A percentile compares a stretch with the other conserved stretches of the same genome.
These are phyloP conservation scores for Candida suzukii DNA, from an alignment of 805 yeast genomes.

Conservation along the genomic window DNA sequence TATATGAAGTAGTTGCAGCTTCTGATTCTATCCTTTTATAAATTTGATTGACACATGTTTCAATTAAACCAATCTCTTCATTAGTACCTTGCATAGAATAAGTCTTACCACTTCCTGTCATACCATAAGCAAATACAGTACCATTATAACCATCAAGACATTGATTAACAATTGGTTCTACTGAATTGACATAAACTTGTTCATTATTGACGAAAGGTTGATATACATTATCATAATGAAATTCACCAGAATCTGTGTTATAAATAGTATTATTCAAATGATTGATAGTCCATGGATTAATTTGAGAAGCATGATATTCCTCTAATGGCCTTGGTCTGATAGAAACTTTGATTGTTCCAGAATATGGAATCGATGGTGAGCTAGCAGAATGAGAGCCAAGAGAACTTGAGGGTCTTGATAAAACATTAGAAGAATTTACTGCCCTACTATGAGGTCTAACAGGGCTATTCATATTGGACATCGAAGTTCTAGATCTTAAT, in stretches of 20 bases:
- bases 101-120: constrained; percentile 93
- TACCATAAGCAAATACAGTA: constrained; percentile 89
- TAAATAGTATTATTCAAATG: constrained; percentile 30
- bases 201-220: constrained; percentile 45
- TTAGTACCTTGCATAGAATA: constrained; percentile 74
- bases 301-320: constrained; percentile 4
- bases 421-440: constrained; percentile 3
- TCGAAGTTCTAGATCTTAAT: constrained; percentile 14
- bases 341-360: constrained; percentile 70
- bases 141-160: constrained; percentile 75
- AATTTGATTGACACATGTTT: constrained; percentile 54
- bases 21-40: constrained; percentile 38
- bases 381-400: constrained; percentile 6
- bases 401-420: constrained; percentile 15
- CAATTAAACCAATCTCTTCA: constrained; percentile 63
- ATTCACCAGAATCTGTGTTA: constrained; percentile 54
- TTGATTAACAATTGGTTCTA: constrained; percentile 43
- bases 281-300: constrained; percentile 40
- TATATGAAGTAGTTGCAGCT: constrained; percentile 26
- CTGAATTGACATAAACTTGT: constrained; percentile 54
- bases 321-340: constrained; percentile 67
- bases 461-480: constrained; percentile 14
- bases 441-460: constrained; percentile 3
- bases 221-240: constrained; percentile 75
- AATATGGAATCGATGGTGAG: constrained; percentile 32